A percentile compares a stretch with the other conserved stretches of the same genome.
Evolutionary conservation across 2,329 filamentous ascomycete species (phyloP).

Genomic region (Diaporthe caulivora): DNA sequence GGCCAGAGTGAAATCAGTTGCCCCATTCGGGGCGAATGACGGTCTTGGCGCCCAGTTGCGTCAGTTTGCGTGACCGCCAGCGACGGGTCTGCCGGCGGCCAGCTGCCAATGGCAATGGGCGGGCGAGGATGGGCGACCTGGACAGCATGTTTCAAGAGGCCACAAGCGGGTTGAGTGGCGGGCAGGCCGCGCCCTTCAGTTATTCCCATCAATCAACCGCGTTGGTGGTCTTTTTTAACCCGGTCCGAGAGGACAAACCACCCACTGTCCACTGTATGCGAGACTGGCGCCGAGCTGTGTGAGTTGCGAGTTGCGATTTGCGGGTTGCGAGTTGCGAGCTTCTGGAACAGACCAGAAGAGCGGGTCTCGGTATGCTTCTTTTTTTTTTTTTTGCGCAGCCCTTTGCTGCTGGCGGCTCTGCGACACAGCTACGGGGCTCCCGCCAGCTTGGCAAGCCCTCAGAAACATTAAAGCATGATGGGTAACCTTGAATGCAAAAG

Average conservation of each 20-base stretch:
- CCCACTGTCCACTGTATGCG: constrained; percentile 20
- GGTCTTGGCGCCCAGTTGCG: constrained; percentile 19
- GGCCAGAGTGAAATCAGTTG: constrained; percentile 23
- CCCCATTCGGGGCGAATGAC: constrained; percentile 15
- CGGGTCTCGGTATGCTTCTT: background rate
- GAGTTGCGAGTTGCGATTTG: background rate
- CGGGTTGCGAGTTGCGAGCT: background rate
- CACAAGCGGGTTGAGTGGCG: constrained; percentile 19
- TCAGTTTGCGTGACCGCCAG: constrained; percentile 26
- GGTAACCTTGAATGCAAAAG: constrained; percentile 29
- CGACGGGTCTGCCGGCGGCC: constrained; percentile 25
- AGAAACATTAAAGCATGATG: constrained; percentile 10
- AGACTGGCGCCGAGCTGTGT: constrained; percentile 4
- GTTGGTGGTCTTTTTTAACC: too few relatives aligned
- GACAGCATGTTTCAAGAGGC: constrained; percentile 16
- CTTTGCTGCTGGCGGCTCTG: background rate
- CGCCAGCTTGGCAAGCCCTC: constrained; percentile 25
- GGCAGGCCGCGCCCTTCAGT: background rate
- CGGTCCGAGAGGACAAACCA: too few relatives aligned
- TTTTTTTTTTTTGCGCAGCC: background rate
- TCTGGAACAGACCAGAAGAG: constrained; percentile 1
- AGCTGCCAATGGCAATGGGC: constrained; percentile 22
- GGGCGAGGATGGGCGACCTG: constrained; percentile 15
- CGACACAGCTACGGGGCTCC: constrained; percentile 25
- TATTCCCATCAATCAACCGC: constrained; percentile 12